Evolutionary conservation across 2,329 filamentous ascomycete species (phyloP), one percentile per base, ranked within the genome.

Genomic region (Colletotrichum echinochloae): DNA sequence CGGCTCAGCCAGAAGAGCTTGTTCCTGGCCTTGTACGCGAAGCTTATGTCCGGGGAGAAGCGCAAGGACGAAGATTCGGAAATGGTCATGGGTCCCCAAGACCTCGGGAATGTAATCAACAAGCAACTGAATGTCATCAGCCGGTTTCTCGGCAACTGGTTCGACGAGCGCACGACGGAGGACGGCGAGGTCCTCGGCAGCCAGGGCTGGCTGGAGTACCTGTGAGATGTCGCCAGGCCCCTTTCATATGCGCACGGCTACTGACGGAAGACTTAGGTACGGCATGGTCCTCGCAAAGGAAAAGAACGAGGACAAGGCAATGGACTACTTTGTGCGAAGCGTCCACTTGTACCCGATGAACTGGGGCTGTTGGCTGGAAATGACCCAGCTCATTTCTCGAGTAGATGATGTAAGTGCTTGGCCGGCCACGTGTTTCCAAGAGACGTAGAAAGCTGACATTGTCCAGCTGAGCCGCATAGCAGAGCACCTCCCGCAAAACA

Each of bases 321-420:
- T 95, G 80, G 89, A 92, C 73, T 97, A 93, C 87, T 86, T 99
- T n/a, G 85, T 98, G 61, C 88, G 90, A 73, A 97, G 95, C 77
- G 93, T 98, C 12, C 93, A 97, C 78, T 84, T 94, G 49, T 97
- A 94, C 76, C 93, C 94, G 1, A 97, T 95, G 88, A 97, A 98
- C 78, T 99, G 96, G 96, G 94, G 94, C 9, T 95, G 94, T 72
- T 99, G 96, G 96, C 88, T 96, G 69, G 96, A 99, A 82, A 89
- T 99, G 79, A 93, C 93, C 5, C 91, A 91, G 48, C 85, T 98
- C 33, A 89, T 97, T 70, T 89, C 90, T 44, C 90, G 92, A 41
- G 87, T 92, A 11, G 94, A 98, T 80, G 94, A 97, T 81, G 92
- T 96, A 81, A 81, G 90, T 83, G 71, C 3, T 14, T 16, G 14